Evolutionary conservation across 164 flowering plant genomes (phyloP).

Genomic region (Magnolia kwangsiensis): DNA sequence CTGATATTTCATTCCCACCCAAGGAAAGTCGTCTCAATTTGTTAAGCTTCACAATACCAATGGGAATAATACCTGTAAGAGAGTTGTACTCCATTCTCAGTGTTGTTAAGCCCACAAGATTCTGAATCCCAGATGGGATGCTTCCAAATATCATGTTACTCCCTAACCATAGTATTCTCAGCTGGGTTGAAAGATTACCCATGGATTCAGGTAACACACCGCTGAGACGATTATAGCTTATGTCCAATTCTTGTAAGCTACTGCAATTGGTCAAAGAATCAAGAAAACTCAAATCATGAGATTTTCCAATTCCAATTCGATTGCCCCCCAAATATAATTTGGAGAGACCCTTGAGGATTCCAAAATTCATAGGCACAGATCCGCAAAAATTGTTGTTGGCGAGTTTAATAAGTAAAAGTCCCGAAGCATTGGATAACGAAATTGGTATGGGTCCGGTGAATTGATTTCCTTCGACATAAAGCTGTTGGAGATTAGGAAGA

Average conservation of each 20-base stretch:
- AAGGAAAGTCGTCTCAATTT: neutral
- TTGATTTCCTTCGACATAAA: neutral
- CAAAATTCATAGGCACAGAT: constrained; percentile 4
- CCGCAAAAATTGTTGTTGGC: constrained; percentile 9
- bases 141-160: constrained; percentile 26
- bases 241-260: constrained; percentile 13
- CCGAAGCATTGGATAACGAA: constrained; percentile 9
- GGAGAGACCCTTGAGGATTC: neutral
- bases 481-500: constrained; percentile 25
- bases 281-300: constrained; percentile 29
- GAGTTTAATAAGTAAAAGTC: neutral
- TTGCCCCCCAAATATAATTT: neutral
- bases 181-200: constrained; percentile 27
- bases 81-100: constrained; percentile 10
- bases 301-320: neutral
- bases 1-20: neutral
- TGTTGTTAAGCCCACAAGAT: constrained; percentile 19
- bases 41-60: neutral
- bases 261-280: constrained; percentile 27
- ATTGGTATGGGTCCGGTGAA: constrained; percentile 1
- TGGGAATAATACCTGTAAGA: neutral
- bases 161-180: constrained; percentile 12
- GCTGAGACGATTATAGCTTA: constrained; percentile 22
- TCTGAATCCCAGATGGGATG: constrained; percentile 30
- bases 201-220: neutral